These are phyloP conservation scores for Pisolithus thermaeus DNA, from an alignment of 1,284 basidiomycete species.

Conservation along the genomic window DNA sequence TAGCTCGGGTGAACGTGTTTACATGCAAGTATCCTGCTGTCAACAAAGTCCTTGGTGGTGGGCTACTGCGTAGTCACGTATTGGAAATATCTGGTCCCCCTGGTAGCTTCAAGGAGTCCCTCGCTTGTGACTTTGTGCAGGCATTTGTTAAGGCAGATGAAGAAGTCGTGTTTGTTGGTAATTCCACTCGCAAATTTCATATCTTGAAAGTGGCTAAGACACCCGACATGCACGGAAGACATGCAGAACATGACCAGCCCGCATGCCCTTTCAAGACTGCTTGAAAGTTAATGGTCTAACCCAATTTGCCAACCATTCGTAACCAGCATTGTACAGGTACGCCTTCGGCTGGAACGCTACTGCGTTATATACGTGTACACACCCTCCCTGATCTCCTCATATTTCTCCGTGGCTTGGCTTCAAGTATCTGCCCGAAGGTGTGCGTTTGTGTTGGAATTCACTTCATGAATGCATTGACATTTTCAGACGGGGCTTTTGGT, in stretches of 20 bases:
- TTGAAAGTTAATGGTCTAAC: conserved; percentile 34
- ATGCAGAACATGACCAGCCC: conserved; percentile 62
- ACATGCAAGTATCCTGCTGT: conserved; percentile 39
- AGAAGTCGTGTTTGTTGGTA: conserved; percentile 61
- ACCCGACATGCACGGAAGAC: conserved; percentile 35
- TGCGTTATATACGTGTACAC: conserved; percentile 32
- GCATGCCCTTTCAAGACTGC: conserved; percentile 34
- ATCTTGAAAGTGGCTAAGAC: conserved; percentile 9
- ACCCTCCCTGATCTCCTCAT: conserved; percentile 51
- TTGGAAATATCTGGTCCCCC: conserved; percentile 72
- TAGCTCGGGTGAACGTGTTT: conserved; percentile 30
- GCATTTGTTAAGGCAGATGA: conserved; percentile 41
- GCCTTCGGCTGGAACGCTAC: conserved; percentile 19
- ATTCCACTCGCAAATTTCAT: not conserved
- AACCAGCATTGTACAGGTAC: conserved; percentile 19
- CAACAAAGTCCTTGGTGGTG: conserved; percentile 55
- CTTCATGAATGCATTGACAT: conserved; percentile 5
- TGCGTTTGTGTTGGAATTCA: conserved; percentile 16
- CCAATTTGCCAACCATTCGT: conserved; percentile 2
- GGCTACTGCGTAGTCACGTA: conserved; percentile 52
- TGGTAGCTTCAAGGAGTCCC: conserved; percentile 54
- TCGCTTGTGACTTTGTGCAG: conserved; percentile 45
- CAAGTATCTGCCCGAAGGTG: conserved; percentile 44
- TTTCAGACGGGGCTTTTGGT: conserved; percentile 53
- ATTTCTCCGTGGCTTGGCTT: conserved; percentile 50